Conservation (phyloP, 768 basidiomycete species). For the Mycena venus region DNA sequence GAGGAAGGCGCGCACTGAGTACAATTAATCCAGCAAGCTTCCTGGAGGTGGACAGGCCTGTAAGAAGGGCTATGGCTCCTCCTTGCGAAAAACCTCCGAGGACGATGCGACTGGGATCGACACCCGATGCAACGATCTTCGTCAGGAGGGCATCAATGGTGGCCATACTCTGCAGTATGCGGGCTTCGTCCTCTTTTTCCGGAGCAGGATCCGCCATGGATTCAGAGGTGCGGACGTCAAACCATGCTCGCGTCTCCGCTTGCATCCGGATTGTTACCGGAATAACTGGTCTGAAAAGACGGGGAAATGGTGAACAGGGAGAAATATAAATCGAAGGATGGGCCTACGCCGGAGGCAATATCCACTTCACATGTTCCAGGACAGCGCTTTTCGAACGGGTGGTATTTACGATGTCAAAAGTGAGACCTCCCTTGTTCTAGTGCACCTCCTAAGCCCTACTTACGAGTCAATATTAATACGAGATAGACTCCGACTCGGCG, state of each 20-base stretch:
- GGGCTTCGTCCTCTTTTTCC: slow-evolving; percentile 48
- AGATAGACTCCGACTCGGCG: too few species aligned
- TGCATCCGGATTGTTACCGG: neutral
- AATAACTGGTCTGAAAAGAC: neutral
- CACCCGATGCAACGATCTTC: slow-evolving; percentile 55
- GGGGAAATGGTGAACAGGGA: neutral
- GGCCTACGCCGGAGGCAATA: slow-evolving; percentile 20
- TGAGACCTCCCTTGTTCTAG: neutral
- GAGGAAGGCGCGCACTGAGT: slow-evolving; percentile 59
- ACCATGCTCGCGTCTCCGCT: slow-evolving; percentile 14
- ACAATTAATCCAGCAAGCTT: slow-evolving; percentile 56
- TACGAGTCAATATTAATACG: too few species aligned
- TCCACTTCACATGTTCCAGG: slow-evolving; percentile 16
- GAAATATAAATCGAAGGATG: neutral
- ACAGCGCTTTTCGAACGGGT: neutral
- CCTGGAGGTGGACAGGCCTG: slow-evolving; percentile 51
- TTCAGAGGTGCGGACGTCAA: slow-evolving; percentile 13
- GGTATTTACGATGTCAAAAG: neutral
- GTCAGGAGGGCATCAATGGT: slow-evolving; percentile 55
- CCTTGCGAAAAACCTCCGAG: slow-evolving; percentile 67
- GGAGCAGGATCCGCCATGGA: slow-evolving; percentile 15
- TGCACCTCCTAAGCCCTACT: slow-evolving; percentile 25
- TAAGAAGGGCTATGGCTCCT: slow-evolving; percentile 58
- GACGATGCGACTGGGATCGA: slow-evolving; percentile 56
- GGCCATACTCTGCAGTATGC: slow-evolving; percentile 54